Evolutionary conservation across 371 early-diverging fungal genomes (phyloP), one percentile per base, ranked within the genome.

Genomic region (Mortierella polycephala): DNA sequence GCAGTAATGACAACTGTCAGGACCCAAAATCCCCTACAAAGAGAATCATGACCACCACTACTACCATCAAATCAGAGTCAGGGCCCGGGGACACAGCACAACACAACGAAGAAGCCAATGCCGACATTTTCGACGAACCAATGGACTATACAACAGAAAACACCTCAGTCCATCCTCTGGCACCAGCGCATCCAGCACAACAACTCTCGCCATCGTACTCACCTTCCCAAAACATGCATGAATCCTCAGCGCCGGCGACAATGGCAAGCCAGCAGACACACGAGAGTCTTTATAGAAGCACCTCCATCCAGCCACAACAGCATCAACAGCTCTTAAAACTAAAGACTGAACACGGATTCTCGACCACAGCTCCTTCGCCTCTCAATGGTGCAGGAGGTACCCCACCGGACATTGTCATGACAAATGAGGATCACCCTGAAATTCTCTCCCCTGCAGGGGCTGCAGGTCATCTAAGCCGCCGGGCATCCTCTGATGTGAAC

Each of bases 311-410:
- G 41, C 70, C 75, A 21, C 75, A 75, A 40, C 74, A 67, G 41
- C 74, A 73, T 49, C 74, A 73, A 20, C 74, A 73, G n/a, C 64
- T 73, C 7, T 53, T 73, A 40, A 73, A 73, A 40, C 39, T 73
- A 30, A 73, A 73, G 54, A 73, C 62, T 11, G 74, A 73, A 30
- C 74, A 73, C 16, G 74, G 74, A 5, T 44, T 61, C 23, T 44
- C 67, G 7, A 46, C 51, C 7, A 30, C 55, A 18, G 11, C 60
- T n/a, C 56, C 71, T 37, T 37, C 60, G 0, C 45, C 64, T 21
- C 41, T 61, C 8, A 56, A 30, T 30, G 30, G 30, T 4, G 30
- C 30, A 30, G 30, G 30, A 30, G 30, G 30, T 30, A 4, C 18
- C 44, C 50, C 71, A 13, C 61, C 64, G 0, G 65, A 64, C 46